A percentile compares a stretch with the other conserved stretches of the same genome.
Evolutionary conservation across 495 filamentous ascomycete genomes (phyloP).

Genomic region (Polyplosphaeria fusca): DNA sequence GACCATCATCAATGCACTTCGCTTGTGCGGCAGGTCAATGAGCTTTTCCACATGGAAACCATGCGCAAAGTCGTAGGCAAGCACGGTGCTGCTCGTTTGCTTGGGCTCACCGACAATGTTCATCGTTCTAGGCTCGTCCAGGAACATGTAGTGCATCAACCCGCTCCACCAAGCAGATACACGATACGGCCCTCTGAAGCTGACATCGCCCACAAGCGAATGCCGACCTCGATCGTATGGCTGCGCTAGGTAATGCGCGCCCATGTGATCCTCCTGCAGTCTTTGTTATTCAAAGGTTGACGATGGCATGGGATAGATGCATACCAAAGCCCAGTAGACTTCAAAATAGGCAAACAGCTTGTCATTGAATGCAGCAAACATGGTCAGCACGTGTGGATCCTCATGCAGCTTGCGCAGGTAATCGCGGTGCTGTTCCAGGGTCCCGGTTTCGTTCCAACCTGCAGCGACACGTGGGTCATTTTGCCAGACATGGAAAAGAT

Average conservation of each 20-base stretch:
- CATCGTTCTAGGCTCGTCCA: constrained; percentile 64
- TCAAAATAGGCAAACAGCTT: constrained; percentile 65
- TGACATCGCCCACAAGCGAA: constrained; percentile 62
- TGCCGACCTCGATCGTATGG: constrained; percentile 68
- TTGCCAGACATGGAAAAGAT: constrained; percentile 65
- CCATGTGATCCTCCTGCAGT: constrained; percentile 60
- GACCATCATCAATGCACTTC: constrained; percentile 58
- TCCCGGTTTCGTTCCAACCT: constrained; percentile 67
- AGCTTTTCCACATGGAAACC: constrained; percentile 64
- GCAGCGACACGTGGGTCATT: constrained; percentile 68
- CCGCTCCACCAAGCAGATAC: constrained; percentile 68
- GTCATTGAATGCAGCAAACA: constrained; percentile 62
- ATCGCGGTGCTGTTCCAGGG: constrained; percentile 59
- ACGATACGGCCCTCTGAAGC: constrained; percentile 61
- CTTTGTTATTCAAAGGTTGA: neutral
- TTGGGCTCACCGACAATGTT: constrained; percentile 65
- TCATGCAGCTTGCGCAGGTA: constrained; percentile 59
- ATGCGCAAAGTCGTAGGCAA: constrained; percentile 64
- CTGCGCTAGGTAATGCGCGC: constrained; percentile 60
- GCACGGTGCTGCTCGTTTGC: constrained; percentile 56
- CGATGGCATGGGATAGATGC: neutral
- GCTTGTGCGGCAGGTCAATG: constrained; percentile 64
- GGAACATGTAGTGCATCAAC: constrained; percentile 66
- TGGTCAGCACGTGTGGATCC: constrained; percentile 60
- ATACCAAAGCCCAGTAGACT: constrained; percentile 68